Evolutionary conservation across 495 filamentous ascomycete genomes (phyloP).

Genomic region (Tetracladium marchalianum): DNA sequence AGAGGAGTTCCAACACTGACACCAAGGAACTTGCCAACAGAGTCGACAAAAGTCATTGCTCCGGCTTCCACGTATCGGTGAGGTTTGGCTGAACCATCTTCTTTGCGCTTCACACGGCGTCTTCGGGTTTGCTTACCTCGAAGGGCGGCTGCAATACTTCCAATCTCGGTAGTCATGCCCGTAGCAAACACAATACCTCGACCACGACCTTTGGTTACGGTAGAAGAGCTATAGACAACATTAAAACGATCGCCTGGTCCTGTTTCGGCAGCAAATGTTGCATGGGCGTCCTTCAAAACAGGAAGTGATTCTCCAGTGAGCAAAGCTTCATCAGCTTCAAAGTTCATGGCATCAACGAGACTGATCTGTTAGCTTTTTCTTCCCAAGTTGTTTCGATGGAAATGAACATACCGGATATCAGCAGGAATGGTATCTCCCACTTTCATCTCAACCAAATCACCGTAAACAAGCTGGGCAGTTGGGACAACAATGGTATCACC

Average conservation of each 20-base stretch:
- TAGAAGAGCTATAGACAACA: conserved; percentile 58
- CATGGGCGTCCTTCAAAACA: conserved; percentile 29
- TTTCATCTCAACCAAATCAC: conserved; percentile 68
- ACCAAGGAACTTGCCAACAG: conserved; percentile 58
- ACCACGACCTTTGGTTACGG: conserved; percentile 56
- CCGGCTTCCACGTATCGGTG: conserved; percentile 62
- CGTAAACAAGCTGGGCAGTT: conserved; percentile 59
- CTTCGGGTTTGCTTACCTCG: conserved; percentile 30
- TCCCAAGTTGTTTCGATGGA: not conserved
- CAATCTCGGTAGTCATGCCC: conserved; percentile 74
- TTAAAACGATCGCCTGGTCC: conserved; percentile 57
- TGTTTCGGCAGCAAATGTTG: conserved; percentile 33
- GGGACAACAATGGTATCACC: conserved; percentile 52
- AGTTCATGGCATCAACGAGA: conserved; percentile 63
- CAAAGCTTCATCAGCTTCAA: conserved; percentile 56
- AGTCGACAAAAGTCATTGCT: conserved; percentile 53
- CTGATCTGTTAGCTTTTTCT: not conserved
- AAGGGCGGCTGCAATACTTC: conserved; percentile 55
- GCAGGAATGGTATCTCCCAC: conserved; percentile 79
- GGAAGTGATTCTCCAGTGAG: conserved; percentile 64
- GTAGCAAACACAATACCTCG: conserved; percentile 41
- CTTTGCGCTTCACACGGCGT: conserved; percentile 46
- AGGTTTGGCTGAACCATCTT: conserved; percentile 46
- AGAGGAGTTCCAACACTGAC: conserved; percentile 51
- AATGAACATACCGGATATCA: conserved; percentile 30